These are phyloP conservation scores for Eimeria falciformis DNA, from an alignment of 169 alveolate genomes.

Conservation along the genomic window DNA sequence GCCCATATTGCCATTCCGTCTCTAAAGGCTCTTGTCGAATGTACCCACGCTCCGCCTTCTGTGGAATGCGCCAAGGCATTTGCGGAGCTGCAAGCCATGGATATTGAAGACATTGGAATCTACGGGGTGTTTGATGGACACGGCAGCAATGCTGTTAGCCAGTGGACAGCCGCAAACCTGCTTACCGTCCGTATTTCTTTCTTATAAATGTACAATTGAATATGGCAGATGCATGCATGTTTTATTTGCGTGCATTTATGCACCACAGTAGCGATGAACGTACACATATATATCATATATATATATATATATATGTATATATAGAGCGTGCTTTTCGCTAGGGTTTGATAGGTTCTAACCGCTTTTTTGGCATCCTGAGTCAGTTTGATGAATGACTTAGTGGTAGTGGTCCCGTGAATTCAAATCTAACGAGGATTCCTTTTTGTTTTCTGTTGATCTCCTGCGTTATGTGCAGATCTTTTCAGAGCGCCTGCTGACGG, in stretches of 20 bases:
- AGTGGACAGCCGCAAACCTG: slow-evolving; percentile 78
- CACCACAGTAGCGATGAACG: too few relatives aligned
- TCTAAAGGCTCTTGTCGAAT: neutral
- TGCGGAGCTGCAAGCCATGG: neutral
- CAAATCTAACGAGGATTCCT: neutral
- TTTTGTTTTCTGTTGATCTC: too few relatives aligned
- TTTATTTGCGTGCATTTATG: too few relatives aligned
- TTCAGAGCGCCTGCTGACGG: slow-evolving; percentile 28
- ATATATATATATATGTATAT: too few relatives aligned
- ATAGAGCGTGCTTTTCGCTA: too few relatives aligned
- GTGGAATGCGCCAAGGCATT: neutral
- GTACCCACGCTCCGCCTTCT: neutral
- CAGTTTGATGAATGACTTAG: neutral
- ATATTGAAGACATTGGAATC: slow-evolving; percentile 56
- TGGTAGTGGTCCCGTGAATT: neutral
- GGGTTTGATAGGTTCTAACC: too few relatives aligned
- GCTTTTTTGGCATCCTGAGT: too few relatives aligned
- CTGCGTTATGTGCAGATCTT: slow-evolving; percentile 24
- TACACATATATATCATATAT: neutral
- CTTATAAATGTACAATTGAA: too few relatives aligned
- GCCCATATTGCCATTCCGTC: slow-evolving; percentile 88
- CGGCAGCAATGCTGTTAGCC: slow-evolving; percentile 97
- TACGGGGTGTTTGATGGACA: slow-evolving; percentile 99
- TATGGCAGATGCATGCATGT: too few relatives aligned
- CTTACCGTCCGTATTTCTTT: slow-evolving; percentile 58